Conservation (phyloP, 345 rosid species). For the Pelargonium nanum region DNA sequence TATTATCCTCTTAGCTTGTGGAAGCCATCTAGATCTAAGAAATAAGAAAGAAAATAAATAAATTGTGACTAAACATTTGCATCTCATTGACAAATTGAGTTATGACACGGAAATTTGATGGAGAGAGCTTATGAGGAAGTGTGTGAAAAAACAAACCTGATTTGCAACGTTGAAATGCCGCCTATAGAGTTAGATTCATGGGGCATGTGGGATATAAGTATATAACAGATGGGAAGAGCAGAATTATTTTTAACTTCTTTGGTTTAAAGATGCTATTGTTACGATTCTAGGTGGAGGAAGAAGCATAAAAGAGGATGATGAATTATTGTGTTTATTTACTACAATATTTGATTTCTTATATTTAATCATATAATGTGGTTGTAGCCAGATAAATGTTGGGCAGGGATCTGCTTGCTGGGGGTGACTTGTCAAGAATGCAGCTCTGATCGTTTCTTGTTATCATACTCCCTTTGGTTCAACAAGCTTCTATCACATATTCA, state of each 20-base stretch:
- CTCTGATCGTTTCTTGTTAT: slow-evolving; percentile 49
- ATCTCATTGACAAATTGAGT: not conserved
- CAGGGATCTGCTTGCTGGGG: slow-evolving; percentile 66
- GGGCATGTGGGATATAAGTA: not conserved
- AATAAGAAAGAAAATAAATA: no score
- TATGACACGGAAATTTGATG: no score
- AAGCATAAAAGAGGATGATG: not conserved
- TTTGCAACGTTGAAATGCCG: not conserved
- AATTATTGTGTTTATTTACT: not conserved
- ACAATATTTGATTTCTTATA: not conserved
- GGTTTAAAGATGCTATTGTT: not conserved
- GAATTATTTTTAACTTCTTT: not conserved
- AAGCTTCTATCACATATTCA: slow-evolving; percentile 43
- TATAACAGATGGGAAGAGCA: not conserved
- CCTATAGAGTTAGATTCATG: not conserved
- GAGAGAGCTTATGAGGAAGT: not conserved
- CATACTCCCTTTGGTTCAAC: slow-evolving; percentile 55
- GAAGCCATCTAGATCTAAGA: no score
- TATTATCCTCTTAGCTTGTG: not conserved
- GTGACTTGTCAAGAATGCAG: slow-evolving; percentile 68
- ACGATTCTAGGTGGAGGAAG: not conserved
- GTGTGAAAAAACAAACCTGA: not conserved
- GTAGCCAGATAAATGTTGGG: slow-evolving; percentile 84
- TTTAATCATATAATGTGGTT: slow-evolving; percentile 14
- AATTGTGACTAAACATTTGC: not conserved